Evolutionary conservation across 2,329 filamentous ascomycete genomes (phyloP), one percentile per base, ranked within the genome.

Genomic region (Aspergillus persii): DNA sequence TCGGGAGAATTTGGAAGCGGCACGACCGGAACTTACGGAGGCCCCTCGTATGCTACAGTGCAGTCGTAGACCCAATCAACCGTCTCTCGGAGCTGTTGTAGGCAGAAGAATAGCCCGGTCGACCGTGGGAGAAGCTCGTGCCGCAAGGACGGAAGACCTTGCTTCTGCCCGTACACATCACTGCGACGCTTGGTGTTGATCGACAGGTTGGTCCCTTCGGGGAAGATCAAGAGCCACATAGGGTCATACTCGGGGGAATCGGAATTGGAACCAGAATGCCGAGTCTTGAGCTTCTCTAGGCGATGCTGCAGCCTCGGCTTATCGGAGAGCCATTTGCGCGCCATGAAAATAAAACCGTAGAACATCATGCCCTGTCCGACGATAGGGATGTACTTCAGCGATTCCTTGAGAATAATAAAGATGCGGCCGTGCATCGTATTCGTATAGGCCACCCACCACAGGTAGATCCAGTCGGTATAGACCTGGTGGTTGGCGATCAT

Each of bases 1-100:
- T 6, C 9, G 51, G 29, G 51, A 41, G 54, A 12, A 54, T 29
- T 9, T 36, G 30, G 58, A 30, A 54, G 8, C 11, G 9, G 4
- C 23, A 46, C 27, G 39, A 33, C 26, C 15, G 8, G 27, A 54
- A 89, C 91, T 82, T 84, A 94, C 89, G 91, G 90, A 48, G 96
- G 86, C 12, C 95, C 94, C 76, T 97, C 94, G 71, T 99, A 99
- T 4, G 92, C 93, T 58, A 99, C 89, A 0, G 95, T 98, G 75
- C 93, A 97, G 66, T 88, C 86, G 66, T 88, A 88, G 1, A 88
- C 76, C 79, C 83, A 88, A 29, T 86, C 83, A n/a, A 86, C 83
- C 0, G 84, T 85, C 8, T 81, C 78, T 47, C 76, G 78, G 53
- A 88, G 66, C 63, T 88, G 81, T 58, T 86, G 81, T 50, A 88